These are phyloP conservation scores for Venturia nashicola DNA, from an alignment of 2,329 filamentous ascomycete genomes.

Conservation along the genomic window DNA sequence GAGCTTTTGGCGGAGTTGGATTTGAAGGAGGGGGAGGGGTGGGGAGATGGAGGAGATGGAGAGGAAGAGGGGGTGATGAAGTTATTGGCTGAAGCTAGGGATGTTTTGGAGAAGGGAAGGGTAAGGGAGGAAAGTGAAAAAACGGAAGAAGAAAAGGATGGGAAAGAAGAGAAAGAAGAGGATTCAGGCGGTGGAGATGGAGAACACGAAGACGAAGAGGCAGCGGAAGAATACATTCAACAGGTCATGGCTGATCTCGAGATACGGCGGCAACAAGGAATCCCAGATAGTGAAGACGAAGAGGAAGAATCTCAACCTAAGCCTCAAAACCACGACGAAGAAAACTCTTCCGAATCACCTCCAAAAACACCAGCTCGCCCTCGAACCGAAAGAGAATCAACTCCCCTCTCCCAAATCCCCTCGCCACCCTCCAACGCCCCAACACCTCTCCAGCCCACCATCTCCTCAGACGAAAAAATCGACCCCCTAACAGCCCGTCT, in stretches of 20 bases:
- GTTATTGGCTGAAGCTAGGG: conserved; percentile 4
- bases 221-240: conserved; percentile 34
- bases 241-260: conserved; percentile 34
- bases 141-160: too few relatives aligned
- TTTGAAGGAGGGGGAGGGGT: conserved; percentile 14
- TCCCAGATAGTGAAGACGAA: conserved; percentile 11
- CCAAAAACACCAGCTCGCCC: not conserved
- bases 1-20: conserved; percentile 32
- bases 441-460: not conserved
- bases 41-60: not conserved
- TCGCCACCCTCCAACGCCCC: conserved; percentile 7
- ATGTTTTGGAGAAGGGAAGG: conserved; percentile 20
- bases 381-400: not conserved
- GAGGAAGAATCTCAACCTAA: conserved; percentile 11
- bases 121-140: conserved; percentile 16
- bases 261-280: conserved; percentile 23
- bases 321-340: conserved; percentile 1
- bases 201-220: conserved; percentile 20
- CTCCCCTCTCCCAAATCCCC: conserved; percentile 2
- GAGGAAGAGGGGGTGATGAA: not conserved
- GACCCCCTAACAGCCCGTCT: conserved; percentile 33
- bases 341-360: conserved; percentile 14
- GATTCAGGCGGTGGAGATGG: conserved; percentile 13
- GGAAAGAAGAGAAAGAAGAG: conserved; percentile 12
- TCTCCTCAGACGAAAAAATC: conserved; percentile 16